A percentile compares a stretch with the other conserved stretches of the same genome.
Evolutionary conservation across 208 protist genomes (phyloP).

Genomic region (Wallacemonas sp.): DNA sequence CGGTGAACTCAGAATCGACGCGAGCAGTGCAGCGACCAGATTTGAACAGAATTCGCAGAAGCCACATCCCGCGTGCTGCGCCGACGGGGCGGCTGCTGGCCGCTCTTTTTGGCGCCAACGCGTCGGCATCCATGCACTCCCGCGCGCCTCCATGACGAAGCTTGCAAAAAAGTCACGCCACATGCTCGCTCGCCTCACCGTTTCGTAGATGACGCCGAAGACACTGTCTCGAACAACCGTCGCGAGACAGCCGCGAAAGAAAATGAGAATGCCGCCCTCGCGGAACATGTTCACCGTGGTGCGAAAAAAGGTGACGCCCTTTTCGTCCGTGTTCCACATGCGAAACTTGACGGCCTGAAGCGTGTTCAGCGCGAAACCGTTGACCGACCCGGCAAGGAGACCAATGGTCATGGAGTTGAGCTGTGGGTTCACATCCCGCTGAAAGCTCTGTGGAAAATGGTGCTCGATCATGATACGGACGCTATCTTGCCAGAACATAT

Average conservation of each 20-base stretch:
- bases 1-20: conserved; percentile 82
- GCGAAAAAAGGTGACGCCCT: conserved; percentile 55
- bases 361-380: conserved; percentile 80
- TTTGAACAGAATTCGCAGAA: conserved; percentile 71
- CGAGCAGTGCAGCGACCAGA: conserved; percentile 69
- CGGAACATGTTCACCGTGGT: conserved; percentile 63
- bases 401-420: conserved; percentile 81
- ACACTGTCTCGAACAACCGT: conserved; percentile 84
- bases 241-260: conserved; percentile 81
- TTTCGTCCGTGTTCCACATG: conserved; percentile 82
- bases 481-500: conserved; percentile 91
- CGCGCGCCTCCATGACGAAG: neutral
- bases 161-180: conserved; percentile 45
- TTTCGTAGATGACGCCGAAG: conserved; percentile 90
- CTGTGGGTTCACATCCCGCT: conserved; percentile 50
- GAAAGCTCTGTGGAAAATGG: conserved; percentile 40
- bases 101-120: neutral
- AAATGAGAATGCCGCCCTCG: conserved; percentile 75
- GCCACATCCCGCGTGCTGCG: conserved; percentile 22
- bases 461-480: conserved; percentile 65
- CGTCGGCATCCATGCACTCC: neutral
- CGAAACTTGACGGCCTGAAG: conserved; percentile 90
- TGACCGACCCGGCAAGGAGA: conserved; percentile 71
- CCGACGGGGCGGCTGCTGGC: neutral
- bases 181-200: conserved; percentile 34